Evolutionary conservation across 1,284 basidiomycete species (phyloP).

Genomic region (Ustilago sp.): DNA sequence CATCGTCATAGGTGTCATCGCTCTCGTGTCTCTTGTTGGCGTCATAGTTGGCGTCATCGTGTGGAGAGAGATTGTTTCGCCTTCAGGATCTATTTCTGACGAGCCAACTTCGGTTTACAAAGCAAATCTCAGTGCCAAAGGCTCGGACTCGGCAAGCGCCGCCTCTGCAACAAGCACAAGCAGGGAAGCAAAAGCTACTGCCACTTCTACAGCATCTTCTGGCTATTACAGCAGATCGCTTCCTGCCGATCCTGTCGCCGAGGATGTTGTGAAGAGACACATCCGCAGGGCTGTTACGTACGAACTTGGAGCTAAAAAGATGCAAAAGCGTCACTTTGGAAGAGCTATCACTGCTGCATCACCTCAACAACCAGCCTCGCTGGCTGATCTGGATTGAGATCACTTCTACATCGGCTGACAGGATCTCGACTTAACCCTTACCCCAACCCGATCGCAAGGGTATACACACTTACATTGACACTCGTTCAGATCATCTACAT

Average conservation of each 20-base stretch:
- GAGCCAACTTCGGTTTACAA: slow-evolving; percentile 35
- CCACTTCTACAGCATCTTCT: slow-evolving; percentile 11
- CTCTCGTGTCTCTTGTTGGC: slow-evolving; percentile 41
- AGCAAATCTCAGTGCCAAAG: slow-evolving; percentile 41
- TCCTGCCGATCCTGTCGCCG: slow-evolving; percentile 8
- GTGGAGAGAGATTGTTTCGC: slow-evolving; percentile 57
- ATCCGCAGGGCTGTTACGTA: slow-evolving; percentile 13
- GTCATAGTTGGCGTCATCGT: slow-evolving; percentile 59
- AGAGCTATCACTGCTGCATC: slow-evolving; percentile 7
- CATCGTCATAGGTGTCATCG: slow-evolving; percentile 48
- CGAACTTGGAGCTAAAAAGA: slow-evolving; percentile 8
- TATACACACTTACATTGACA: not conserved
- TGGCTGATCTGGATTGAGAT: slow-evolving; percentile 7
- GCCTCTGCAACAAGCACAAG: slow-evolving; percentile 18
- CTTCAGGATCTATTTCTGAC: slow-evolving; percentile 28
- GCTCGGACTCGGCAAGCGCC: not conserved
- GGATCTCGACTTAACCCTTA: not conserved
- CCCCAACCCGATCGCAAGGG: not conserved
- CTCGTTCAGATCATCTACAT: slow-evolving; percentile 2
- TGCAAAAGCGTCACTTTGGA: slow-evolving; percentile 39
- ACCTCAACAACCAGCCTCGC: not conserved
- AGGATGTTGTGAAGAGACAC: slow-evolving; percentile 20
- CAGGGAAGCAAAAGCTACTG: slow-evolving; percentile 16
- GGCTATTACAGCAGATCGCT: slow-evolving; percentile 18
- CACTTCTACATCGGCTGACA: not conserved